A percentile compares a stretch with the other conserved stretches of the same genome.
phyloP scores from a whole-genome alignment of 2,329 filamentous ascomycete genomes.

The Dryadomyces quercus-mongolicae region DNA sequence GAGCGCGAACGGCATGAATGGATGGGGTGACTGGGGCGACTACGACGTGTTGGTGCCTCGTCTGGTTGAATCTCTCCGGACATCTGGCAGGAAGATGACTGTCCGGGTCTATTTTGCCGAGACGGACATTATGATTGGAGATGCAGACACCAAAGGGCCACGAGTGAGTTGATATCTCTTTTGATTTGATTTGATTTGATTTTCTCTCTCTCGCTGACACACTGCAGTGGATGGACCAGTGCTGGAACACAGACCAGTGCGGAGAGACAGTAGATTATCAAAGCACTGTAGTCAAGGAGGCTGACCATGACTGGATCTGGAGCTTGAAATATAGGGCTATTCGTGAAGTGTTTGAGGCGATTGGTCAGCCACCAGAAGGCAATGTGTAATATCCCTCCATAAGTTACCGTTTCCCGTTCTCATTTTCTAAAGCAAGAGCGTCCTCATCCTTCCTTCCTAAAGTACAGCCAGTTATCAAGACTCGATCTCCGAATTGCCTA shows the following conservation, averaged over 20 bases:
- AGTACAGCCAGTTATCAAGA: too few species aligned
- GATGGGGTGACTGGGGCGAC: conserved; percentile 20
- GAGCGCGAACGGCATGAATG: conserved; percentile 1
- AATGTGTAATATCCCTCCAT: too few species aligned
- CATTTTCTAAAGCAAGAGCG: too few species aligned
- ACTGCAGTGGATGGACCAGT: conserved; percentile 17
- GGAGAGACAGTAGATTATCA: conserved; percentile 13
- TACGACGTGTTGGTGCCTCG: conserved; percentile 18
- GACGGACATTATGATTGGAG: conserved; percentile 18
- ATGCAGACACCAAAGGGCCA: conserved; percentile 11
- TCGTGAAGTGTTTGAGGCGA: conserved; percentile 11
- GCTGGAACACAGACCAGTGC: conserved; percentile 12
- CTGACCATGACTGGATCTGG: conserved; percentile 19
- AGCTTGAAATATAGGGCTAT: conserved; percentile 10
- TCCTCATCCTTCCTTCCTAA: too few species aligned
- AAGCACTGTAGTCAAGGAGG: conserved; percentile 12
- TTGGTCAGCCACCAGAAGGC: neutral
- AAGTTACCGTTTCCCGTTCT: too few species aligned
- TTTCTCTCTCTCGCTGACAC: neutral
- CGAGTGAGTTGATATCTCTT: neutral
- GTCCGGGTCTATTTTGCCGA: conserved; percentile 18
- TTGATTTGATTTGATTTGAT: neutral
- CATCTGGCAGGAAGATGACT: conserved; percentile 8
- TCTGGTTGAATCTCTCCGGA: conserved; percentile 12
- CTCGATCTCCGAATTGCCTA: too few species aligned